Evolutionary conservation across 164 flowering plant species (phyloP), one percentile per base, ranked within the genome.

Genomic region (Magnolia kwangsiensis): DNA sequence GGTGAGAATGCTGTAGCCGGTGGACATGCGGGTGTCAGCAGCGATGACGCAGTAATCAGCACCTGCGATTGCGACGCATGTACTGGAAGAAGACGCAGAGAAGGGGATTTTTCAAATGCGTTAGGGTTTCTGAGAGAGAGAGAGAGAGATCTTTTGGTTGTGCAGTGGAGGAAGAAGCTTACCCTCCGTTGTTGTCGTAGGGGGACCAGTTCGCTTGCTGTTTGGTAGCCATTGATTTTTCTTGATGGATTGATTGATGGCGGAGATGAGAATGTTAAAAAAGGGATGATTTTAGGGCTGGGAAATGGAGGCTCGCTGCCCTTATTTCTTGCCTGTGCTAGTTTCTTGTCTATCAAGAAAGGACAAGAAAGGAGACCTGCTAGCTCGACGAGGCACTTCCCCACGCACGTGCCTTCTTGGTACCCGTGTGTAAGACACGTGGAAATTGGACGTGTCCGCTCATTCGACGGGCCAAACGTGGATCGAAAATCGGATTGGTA

Each of bases 141-240:
- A 75, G 20, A 78, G 2, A 69, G 4, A 21, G 37, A 81, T 14
- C 3, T 0, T 23, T 31, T 23, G 65, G 3, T 6, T 18, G 61
- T 8, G 18, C 11, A 4, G 45, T 37, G 64, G 50, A 10, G 29
- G 64, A 24, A 64, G 69, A 21, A 50, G 1, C 71, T 20, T 83
- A 95, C 98, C 99, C 99, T 81, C 98, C 98, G 83, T 95, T 95
- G 91, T 88, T 89, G 81, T 95, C 98, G 84, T 95, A 95, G 0
- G 98, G 98, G 74, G 92, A 88, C 88, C 90, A 93, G 78, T 86
- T 86, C 5, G 98, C 88, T 9, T 88, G 92, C 78, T 91, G 90
- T 83, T 91, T 91, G 55, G 84, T 80, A 63, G 72, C 78, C 94
- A 88, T 91, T 77, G 81, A 37, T 78, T 55, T 55, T 2, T 14